A percentile compares a stretch with the other conserved stretches of the same genome.
These are phyloP conservation scores for Linderniella brevidens DNA, from an alignment of 257 asterid genomes.

Conservation along the genomic window DNA sequence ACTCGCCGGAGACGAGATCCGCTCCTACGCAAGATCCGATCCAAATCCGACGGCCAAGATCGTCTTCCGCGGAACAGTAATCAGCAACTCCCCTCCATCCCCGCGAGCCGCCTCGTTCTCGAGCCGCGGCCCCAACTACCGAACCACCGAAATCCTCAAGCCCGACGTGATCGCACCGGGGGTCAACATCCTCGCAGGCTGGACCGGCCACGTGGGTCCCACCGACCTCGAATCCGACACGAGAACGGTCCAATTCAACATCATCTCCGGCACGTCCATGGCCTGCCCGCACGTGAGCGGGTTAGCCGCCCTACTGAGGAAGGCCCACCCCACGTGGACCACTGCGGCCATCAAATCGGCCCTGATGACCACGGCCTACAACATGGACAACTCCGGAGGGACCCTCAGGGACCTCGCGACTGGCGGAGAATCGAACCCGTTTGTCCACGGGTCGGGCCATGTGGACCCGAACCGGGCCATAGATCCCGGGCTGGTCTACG, in stretches of 20 bases:
- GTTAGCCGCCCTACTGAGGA: conserved; percentile 54
- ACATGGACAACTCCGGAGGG: conserved; percentile 44
- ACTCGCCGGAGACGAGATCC: conserved; percentile 52
- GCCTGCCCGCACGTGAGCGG: conserved; percentile 97
- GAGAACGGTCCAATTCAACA: conserved; percentile 68
- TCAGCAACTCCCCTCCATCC: conserved; percentile 49
- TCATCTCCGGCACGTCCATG: conserved; percentile 87
- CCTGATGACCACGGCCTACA: conserved; percentile 70
- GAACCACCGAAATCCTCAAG: conserved; percentile 70
- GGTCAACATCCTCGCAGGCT: conserved; percentile 79
- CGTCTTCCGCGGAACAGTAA: conserved; percentile 52
- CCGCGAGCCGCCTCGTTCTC: conserved; percentile 88
- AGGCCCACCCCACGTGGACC: conserved; percentile 58
- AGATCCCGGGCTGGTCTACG: conserved; percentile 76
- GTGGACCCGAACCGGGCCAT: conserved; percentile 74
- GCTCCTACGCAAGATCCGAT: conserved; percentile 38
- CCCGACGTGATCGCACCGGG: conserved; percentile 95
- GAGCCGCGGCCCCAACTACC: conserved; percentile 82
- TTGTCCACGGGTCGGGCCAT: conserved; percentile 71
- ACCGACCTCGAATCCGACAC: conserved; percentile 52
- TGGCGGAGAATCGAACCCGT: conserved; percentile 41
- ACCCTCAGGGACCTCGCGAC: conserved; percentile 70
- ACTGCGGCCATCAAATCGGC: conserved; percentile 89
- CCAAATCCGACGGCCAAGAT: conserved; percentile 70
- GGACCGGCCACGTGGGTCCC: conserved; percentile 70